A percentile compares a stretch with the other conserved stretches of the same genome.
Evolutionary conservation across 108 stramenopile species (phyloP).

Genomic region (Skeletonema potamos): DNA sequence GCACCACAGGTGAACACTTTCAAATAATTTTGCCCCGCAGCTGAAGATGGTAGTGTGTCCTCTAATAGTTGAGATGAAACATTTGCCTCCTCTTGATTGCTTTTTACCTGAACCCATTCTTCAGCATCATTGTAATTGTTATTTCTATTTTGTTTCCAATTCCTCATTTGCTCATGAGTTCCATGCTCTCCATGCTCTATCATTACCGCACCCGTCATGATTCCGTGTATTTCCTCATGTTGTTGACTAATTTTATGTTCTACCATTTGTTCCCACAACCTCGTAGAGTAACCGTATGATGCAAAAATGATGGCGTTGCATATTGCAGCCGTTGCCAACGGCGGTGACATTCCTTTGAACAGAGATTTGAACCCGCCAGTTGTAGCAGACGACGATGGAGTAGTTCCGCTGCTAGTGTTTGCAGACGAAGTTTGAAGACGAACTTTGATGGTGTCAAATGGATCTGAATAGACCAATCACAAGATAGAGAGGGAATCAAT

Average conservation of each 20-base stretch:
- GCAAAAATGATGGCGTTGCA: constrained; percentile 91
- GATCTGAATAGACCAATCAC: constrained; percentile 34
- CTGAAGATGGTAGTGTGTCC: not conserved
- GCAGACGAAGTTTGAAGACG: constrained; percentile 45
- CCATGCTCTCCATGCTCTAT: constrained; percentile 39
- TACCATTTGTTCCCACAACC: constrained; percentile 65
- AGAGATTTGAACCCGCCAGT: constrained; percentile 62
- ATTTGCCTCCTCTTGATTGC: not conserved
- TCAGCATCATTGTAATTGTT: not conserved
- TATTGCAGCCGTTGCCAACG: constrained; percentile 76
- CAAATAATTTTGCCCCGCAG: constrained; percentile 14
- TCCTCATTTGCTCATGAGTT: constrained; percentile 27
- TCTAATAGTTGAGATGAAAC: not conserved
- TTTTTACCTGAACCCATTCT: not conserved
- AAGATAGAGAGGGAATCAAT: not conserved
- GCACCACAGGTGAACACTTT: constrained; percentile 82
- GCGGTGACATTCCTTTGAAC: constrained; percentile 87
- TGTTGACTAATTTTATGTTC: constrained; percentile 12
- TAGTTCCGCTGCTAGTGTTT: not conserved
- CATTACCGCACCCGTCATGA: constrained; percentile 12
- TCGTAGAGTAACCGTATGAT: constrained; percentile 73
- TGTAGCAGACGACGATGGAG: constrained; percentile 1
- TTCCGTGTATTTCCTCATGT: constrained; percentile 16
- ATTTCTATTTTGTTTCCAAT: constrained; percentile 2
- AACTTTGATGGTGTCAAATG: constrained; percentile 92